Evolutionary conservation across 2,329 filamentous ascomycete species (phyloP).

Genomic region (Talaromyces verruculosus): DNA sequence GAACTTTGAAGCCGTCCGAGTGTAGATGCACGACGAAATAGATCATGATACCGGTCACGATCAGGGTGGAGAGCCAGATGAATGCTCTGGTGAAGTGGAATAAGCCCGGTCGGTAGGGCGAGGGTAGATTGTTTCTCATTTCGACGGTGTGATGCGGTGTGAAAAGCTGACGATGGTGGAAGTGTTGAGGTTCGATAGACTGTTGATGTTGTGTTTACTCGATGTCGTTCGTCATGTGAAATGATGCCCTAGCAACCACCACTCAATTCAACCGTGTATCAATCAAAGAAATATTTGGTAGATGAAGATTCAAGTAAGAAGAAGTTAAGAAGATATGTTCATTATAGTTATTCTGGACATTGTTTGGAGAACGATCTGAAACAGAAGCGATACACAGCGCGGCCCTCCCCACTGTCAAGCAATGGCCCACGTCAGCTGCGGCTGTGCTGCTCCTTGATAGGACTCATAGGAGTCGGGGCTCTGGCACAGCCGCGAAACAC

Average conservation of each 20-base stretch:
- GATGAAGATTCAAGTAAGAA: not conserved
- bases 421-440: conserved; percentile 11
- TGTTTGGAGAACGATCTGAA: conserved; percentile 3
- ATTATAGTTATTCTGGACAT: not conserved
- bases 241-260: conserved; percentile 2
- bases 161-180: not conserved
- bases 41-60: conserved; percentile 56
- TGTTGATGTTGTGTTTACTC: not conserved
- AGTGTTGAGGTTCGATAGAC: not conserved
- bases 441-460: conserved; percentile 7
- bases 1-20: conserved; percentile 53
- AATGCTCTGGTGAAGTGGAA: conserved; percentile 43
- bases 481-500: conserved; percentile 5
- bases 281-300: not conserved
- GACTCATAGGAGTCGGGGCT: not conserved
- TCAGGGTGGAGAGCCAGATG: conserved; percentile 52
- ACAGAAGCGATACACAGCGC: conserved; percentile 7
- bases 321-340: not conserved
- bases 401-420: conserved; percentile 8
- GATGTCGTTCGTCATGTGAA: not conserved
- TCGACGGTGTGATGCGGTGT: conserved; percentile 16
- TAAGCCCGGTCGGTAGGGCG: conserved; percentile 40
- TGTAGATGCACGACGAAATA: conserved; percentile 58
- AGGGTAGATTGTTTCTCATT: conserved; percentile 39
- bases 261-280: not conserved